phyloP scores from a whole-genome alignment of 1,284 basidiomycete species.

The Inonotus obliquus region DNA sequence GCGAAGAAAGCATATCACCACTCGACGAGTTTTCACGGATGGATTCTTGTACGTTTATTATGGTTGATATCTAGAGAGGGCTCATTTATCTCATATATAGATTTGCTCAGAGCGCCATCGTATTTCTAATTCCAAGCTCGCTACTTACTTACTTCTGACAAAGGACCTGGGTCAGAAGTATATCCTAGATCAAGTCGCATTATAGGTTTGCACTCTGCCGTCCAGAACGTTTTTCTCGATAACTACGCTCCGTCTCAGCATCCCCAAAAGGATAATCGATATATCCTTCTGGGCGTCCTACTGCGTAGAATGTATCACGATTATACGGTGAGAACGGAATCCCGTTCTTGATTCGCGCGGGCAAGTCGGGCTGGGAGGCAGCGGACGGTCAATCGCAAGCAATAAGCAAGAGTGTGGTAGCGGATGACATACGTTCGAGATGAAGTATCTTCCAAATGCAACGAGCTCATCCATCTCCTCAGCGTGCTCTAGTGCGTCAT shows the following conservation, averaged over 20 bases:
- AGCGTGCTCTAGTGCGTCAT: slow-evolving; percentile 29
- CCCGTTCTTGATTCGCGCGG: slow-evolving; percentile 9
- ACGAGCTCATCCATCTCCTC: slow-evolving; percentile 30
- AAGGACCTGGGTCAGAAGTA: too few species aligned
- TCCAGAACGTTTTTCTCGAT: background rate
- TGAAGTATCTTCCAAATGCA: slow-evolving; percentile 45
- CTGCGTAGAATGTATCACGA: slow-evolving; percentile 15
- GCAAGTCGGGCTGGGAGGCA: slow-evolving; percentile 16
- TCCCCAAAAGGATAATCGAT: slow-evolving; percentile 17
- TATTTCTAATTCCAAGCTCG: too few species aligned
- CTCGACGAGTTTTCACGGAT: too few species aligned
- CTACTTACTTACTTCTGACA: too few species aligned
- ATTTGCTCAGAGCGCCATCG: too few species aligned
- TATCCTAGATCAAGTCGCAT: too few species aligned
- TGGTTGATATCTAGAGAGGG: too few species aligned
- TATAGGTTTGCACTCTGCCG: background rate
- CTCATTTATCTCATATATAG: too few species aligned
- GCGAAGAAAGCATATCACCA: background rate
- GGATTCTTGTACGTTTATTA: too few species aligned
- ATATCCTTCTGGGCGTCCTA: slow-evolving; percentile 15
- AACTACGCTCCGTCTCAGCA: slow-evolving; percentile 7
- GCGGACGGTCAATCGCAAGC: too few species aligned
- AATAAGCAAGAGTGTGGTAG: too few species aligned
- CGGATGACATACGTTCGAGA: slow-evolving; percentile 44
- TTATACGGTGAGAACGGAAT: slow-evolving; percentile 17